phyloP scores from a whole-genome alignment of 2,329 filamentous ascomycete species.

The Tolypocladium album region DNA sequence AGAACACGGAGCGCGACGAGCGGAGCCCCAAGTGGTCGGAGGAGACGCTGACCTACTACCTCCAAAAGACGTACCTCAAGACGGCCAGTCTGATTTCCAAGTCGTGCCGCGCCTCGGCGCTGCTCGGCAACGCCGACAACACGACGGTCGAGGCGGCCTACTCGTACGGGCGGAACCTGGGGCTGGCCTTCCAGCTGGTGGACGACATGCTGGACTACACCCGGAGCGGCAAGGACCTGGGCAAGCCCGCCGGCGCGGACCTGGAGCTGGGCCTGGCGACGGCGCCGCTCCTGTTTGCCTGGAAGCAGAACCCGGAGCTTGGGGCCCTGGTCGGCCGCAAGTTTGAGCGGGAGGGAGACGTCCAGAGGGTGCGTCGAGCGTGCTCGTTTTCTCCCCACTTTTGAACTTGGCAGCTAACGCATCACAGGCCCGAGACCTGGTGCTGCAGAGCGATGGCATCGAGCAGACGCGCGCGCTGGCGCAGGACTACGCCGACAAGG shows the following conservation, averaged over 20 bases:
- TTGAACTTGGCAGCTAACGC: not conserved
- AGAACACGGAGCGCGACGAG: conserved; percentile 89
- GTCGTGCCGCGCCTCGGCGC: conserved; percentile 79
- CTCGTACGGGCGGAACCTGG: conserved; percentile 83
- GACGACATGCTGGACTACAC: conserved; percentile 99
- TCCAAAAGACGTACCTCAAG: conserved; percentile 98
- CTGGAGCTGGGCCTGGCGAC: conserved; percentile 88
- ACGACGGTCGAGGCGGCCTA: conserved; percentile 87
- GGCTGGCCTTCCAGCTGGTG: conserved; percentile 91
- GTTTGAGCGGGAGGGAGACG: conserved; percentile 75
- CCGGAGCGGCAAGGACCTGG: conserved; percentile 69
- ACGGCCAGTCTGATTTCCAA: conserved; percentile 94
- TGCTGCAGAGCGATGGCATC: conserved; percentile 73
- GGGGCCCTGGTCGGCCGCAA: conserved; percentile 86
- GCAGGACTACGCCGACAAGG: conserved; percentile 81
- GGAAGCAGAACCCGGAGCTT: conserved; percentile 78
- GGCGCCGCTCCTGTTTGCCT: conserved; percentile 87
- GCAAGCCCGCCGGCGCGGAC: conserved; percentile 92
- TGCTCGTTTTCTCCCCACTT: not conserved
- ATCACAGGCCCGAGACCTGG: conserved; percentile 70
- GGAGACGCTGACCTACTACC: conserved; percentile 82
- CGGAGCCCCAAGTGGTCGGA: conserved; percentile 75
- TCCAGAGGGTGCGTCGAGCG: conserved; percentile 55
- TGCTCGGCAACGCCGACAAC: conserved; percentile 67
- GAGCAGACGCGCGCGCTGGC: conserved; percentile 87